These are phyloP conservation scores for Colletotrichum sp. DNA, from an alignment of 2,329 filamentous ascomycete species.

Conservation along the genomic window DNA sequence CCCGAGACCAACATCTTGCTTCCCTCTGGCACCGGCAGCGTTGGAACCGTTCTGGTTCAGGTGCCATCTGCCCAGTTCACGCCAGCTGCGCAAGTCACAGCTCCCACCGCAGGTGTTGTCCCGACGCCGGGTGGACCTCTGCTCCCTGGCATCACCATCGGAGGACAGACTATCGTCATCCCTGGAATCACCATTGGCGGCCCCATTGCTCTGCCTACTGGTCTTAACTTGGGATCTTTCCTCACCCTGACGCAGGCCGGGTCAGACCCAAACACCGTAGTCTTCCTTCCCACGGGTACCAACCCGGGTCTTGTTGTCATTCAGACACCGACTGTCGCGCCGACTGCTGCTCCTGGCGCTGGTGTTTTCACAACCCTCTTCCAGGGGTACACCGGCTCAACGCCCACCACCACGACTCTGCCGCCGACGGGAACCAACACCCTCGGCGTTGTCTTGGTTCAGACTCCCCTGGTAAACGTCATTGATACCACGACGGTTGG, in stretches of 20 bases:
- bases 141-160: neutral
- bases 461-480: constrained; percentile 1
- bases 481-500: constrained; percentile 2
- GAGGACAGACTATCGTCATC: neutral
- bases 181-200: neutral
- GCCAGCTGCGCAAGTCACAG: neutral
- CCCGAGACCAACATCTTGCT: neutral
- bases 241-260: constrained; percentile 3
- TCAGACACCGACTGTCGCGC: constrained; percentile 10
- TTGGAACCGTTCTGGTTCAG: constrained; percentile 6
- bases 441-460: constrained; percentile 4
- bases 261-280: neutral
- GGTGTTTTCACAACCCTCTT: constrained; percentile 4
- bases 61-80: constrained; percentile 6
- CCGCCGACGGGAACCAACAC: neutral
- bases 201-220: neutral
- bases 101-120: neutral
- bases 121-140: neutral
- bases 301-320: constrained; percentile 9
- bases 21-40: neutral
- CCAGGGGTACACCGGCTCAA: constrained; percentile 1
- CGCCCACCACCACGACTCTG: constrained; percentile 1
- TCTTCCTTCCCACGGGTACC: constrained; percentile 1
- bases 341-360: neutral
- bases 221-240: neutral